A percentile compares a stretch with the other conserved stretches of the same genome.
phyloP scores from a whole-genome alignment of 2,329 filamentous ascomycete genomes.

The Xylariales sp. region DNA sequence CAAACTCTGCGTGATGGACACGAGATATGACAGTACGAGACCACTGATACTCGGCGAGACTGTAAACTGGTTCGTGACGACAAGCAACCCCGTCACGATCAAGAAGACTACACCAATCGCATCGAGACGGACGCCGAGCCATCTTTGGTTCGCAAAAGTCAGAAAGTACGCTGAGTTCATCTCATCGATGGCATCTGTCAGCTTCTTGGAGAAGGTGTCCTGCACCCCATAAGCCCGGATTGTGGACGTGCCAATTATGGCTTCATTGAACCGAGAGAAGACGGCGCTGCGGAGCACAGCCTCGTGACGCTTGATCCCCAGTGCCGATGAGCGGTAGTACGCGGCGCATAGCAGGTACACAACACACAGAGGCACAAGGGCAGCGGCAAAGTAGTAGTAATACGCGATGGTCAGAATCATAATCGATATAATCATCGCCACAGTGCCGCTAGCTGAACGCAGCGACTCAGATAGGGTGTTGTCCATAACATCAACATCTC shows the following conservation, averaged over 20 bases:
- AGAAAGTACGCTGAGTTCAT: slow-evolving; percentile 95
- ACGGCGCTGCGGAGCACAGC: slow-evolving; percentile 81
- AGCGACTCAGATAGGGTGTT: slow-evolving; percentile 86
- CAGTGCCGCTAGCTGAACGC: slow-evolving; percentile 85
- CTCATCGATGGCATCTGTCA: slow-evolving; percentile 73
- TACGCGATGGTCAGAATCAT: slow-evolving; percentile 92
- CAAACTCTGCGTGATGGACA: slow-evolving; percentile 90
- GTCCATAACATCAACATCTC: slow-evolving; percentile 96
- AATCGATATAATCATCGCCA: slow-evolving; percentile 76
- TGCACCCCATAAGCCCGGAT: slow-evolving; percentile 88
- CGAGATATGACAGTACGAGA: slow-evolving; percentile 86
- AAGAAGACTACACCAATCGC: slow-evolving; percentile 79
- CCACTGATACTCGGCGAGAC: slow-evolving; percentile 82
- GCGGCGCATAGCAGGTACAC: slow-evolving; percentile 77
- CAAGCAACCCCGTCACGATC: slow-evolving; percentile 82
- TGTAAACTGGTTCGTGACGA: slow-evolving; percentile 84
- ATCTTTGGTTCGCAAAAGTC: slow-evolving; percentile 92
- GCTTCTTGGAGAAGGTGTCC: slow-evolving; percentile 65
- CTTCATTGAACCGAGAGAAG: slow-evolving; percentile 89
- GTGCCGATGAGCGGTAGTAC: slow-evolving; percentile 87
- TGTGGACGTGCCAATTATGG: slow-evolving; percentile 74
- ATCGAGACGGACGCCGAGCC: slow-evolving; percentile 83
- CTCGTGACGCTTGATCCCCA: slow-evolving; percentile 93
- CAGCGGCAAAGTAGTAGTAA: slow-evolving; percentile 79
- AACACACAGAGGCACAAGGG: slow-evolving; percentile 60